Percentiles rank a stretch among this genome's conserved stretches.
These are phyloP conservation scores for Cetraspora pellucida DNA, from an alignment of 192 early-diverging fungal species.

Conservation along the genomic window DNA sequence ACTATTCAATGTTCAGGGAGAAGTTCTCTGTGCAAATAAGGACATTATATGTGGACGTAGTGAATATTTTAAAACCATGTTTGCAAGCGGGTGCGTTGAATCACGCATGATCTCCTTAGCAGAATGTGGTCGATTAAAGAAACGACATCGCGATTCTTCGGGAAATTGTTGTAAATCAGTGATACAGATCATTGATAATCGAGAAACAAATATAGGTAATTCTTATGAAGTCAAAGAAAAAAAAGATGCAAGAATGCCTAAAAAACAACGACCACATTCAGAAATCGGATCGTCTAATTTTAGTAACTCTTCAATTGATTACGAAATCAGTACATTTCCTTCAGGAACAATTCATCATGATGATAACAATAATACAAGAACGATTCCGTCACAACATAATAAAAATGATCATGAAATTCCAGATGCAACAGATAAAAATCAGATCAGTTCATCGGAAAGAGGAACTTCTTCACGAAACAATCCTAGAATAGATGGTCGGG, in stretches of 20 bases:
- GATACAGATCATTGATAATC: neutral
- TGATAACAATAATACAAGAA: neutral
- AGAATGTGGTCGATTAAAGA: slow-evolving; percentile 7
- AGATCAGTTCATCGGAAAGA: neutral
- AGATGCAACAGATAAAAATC: neutral
- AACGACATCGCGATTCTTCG: neutral
- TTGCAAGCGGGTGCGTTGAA: slow-evolving; percentile 16
- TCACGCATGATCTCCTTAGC: neutral
- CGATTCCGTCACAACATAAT: neutral
- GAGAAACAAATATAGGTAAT: neutral
- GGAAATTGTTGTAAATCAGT: neutral
- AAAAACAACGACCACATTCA: slow-evolving; percentile 9
- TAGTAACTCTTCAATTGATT: neutral
- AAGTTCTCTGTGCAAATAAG: slow-evolving; percentile 3
- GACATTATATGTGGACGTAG: slow-evolving; percentile 15
- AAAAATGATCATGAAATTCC: slow-evolving; percentile 12
- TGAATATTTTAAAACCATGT: slow-evolving; percentile 18
- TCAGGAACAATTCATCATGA: neutral
- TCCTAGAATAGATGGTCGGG: neutral
- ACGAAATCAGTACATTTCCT: no score
- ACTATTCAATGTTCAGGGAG: neutral
- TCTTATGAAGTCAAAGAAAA: neutral
- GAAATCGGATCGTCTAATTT: neutral
- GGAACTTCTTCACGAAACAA: neutral
- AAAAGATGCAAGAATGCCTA: neutral